Evolutionary conservation across 2,329 filamentous ascomycete species (phyloP), one percentile per base, ranked within the genome.

Genomic region (Aquanectria penicillioides): DNA sequence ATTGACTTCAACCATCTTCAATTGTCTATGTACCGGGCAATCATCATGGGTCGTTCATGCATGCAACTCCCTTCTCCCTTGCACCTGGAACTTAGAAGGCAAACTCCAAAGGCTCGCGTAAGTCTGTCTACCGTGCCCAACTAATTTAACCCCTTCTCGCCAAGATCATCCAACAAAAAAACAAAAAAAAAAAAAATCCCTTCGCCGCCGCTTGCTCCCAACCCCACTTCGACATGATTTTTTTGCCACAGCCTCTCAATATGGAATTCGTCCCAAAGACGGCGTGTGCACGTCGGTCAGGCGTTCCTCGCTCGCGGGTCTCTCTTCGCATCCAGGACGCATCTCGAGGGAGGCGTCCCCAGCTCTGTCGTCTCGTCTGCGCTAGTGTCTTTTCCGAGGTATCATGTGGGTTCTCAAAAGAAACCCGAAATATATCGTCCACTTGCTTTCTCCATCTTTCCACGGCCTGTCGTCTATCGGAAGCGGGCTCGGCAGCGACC

Each of bases 401-500:
- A 69, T 69, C 67, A 68, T 69, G 54, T 59, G 64, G 66, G 61
- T 20, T 66, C 66, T 58, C 60, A 56, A 64, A 41, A 34, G 59
- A 68, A 68, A 53, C 65, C 68, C 50, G 57, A 64, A 63, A 61
- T 65, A 59, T 60, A 59, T 69, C 57, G 55, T 63, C 62, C 64
- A 34, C 59, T 66, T 57, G 49, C 55, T 59, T 57, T 40, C 43
- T 40, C 55, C 53, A 33, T 43, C 54, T 29, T 52, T 59, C 41
- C 34, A 41, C 37, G 29, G 6, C 54, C 20, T 36, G 33, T 36
- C 31, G 26, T 65, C 76, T 80, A 89, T 77, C 86, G 83, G 84
- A 98, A 98, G 74, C 93, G 87, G 59, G 94, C 92, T 64, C 94
- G 90, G 86, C 94, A 98, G 65, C 94, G 89, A 66, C 95, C 95